Evolutionary conservation across 1,284 basidiomycete genomes (phyloP).

Genomic region (Trichosporon coremiiforme): DNA sequence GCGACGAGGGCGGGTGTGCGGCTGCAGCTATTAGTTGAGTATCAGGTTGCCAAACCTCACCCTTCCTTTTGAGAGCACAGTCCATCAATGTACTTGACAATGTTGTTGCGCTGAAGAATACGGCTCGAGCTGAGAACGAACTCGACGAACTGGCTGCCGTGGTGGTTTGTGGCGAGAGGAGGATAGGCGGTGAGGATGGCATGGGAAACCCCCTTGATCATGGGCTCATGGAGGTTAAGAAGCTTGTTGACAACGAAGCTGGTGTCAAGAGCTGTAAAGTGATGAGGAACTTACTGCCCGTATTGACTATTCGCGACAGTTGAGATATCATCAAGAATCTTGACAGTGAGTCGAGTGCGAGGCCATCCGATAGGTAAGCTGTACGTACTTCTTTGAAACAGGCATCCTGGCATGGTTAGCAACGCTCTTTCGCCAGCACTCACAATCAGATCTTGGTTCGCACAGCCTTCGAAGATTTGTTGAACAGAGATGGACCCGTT

Average conservation of each 20-base stretch:
- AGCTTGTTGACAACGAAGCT: slow-evolving; percentile 53
- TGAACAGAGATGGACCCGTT: slow-evolving; percentile 53
- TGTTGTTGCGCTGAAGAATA: slow-evolving; percentile 30
- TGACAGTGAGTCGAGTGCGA: not conserved
- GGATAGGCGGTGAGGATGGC: slow-evolving; percentile 50
- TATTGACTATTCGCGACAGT: slow-evolving; percentile 50
- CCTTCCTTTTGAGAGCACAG: slow-evolving; percentile 46
- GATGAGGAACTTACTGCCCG: slow-evolving; percentile 43
- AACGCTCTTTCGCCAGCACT: not conserved
- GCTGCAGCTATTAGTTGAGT: slow-evolving; percentile 28
- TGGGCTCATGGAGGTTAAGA: slow-evolving; percentile 38
- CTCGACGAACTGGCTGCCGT: slow-evolving; percentile 52
- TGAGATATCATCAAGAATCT: slow-evolving; percentile 47
- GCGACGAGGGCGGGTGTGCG: slow-evolving; percentile 49
- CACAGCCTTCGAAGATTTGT: slow-evolving; percentile 52
- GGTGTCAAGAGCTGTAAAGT: not conserved
- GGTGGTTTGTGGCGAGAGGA: slow-evolving; percentile 50
- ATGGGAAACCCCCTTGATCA: slow-evolving; percentile 36
- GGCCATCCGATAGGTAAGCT: too few species aligned
- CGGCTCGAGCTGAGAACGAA: slow-evolving; percentile 42
- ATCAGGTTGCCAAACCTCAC: slow-evolving; percentile 31
- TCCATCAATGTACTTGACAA: slow-evolving; percentile 47
- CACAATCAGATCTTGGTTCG: slow-evolving; percentile 46
- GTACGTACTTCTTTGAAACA: slow-evolving; percentile 46
- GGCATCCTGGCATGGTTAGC: slow-evolving; percentile 36